Base-by-base conservation (phyloP, 345 rosid species). In the Fremontodendron californicum region DNA sequence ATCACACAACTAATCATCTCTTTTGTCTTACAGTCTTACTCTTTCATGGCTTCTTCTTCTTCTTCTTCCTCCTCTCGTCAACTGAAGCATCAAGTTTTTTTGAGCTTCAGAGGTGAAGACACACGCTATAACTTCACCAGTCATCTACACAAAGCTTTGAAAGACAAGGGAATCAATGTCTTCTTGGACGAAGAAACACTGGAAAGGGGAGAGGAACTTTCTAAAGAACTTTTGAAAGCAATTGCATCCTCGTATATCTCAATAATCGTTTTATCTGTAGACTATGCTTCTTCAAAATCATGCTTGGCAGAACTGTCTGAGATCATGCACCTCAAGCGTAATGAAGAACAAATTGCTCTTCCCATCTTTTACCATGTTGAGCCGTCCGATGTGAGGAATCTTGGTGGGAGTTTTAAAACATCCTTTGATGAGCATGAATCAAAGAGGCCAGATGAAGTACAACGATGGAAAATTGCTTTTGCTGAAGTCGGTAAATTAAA, bases 21-120 rank as follows among this genome's bases (percentile, higher is more conserved):
- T 21, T 54, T 54, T 21, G 60, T 25, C 11, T 54, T 33, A 33
- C 60, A 8, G 0, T 1, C 21, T 5, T 6, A 15, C 40, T 58
- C 40, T 40, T 66, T 31, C 71, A 67, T 40, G 71, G 71, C 71
- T 67, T 67, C 71, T 43, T 23, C 62, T 57, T n/a, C n/a, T n/a
- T 51, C 51, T 12, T 46, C 18, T 0, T 52, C 13, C 15, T 25
- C 31, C 15, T 57, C 29, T 23, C 31, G 3, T 23, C 19, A 9
- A 11, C 0, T 5, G 7, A 23, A 40, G 27, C 9, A 67, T 43
- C 72, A 67, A 6, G 35, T 42, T 4, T 67, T 67, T 16, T 6
- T 67, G 72, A 67, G 72, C 31, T 67, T 67, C 2, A 67, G 72
- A 9, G 72, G 35, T 0, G 33, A 3, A 11, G 72, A 67, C 33